Evolutionary conservation across 192 early-diverging fungal genomes (phyloP).

Genomic region (Lobulomyces angularis): DNA sequence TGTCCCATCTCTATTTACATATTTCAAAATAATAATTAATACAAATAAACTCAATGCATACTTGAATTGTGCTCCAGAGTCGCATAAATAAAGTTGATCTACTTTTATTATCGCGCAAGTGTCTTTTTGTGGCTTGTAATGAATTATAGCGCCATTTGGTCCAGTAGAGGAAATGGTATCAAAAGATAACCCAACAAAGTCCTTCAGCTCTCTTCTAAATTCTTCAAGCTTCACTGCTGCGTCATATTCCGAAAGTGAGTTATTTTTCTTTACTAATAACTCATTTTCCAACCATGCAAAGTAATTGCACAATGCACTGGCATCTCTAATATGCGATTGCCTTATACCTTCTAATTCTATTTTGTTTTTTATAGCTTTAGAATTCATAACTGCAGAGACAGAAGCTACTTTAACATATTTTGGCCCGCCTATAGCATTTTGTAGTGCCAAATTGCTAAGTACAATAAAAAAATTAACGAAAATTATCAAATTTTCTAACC

Average conservation of each 20-base stretch:
- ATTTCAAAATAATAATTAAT: background rate
- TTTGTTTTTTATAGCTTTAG: constrained; percentile 90
- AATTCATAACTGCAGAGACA: constrained; percentile 57
- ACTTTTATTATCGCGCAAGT: constrained; percentile 61
- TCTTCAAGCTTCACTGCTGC: constrained; percentile 73
- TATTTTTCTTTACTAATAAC: constrained; percentile 50
- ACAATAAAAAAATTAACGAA: background rate
- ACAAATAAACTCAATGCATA: background rate
- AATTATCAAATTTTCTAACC: too few relatives aligned
- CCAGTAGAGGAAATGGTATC: constrained; percentile 93
- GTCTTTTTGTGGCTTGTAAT: constrained; percentile 83
- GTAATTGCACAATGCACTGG: constrained; percentile 61
- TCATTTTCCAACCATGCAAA: constrained; percentile 94
- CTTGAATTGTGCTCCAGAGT: constrained; percentile 91
- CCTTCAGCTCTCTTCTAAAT: constrained; percentile 49
- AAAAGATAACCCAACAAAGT: constrained; percentile 90
- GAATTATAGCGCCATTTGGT: constrained; percentile 94
- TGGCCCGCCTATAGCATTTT: constrained; percentile 52
- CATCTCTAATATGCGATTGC: constrained; percentile 80
- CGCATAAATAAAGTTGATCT: constrained; percentile 78
- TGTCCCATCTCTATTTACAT: constrained; percentile 60
- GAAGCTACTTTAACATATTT: constrained; percentile 20
- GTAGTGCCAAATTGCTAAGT: constrained; percentile 56
- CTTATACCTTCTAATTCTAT: constrained; percentile 86
- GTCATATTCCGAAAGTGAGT: constrained; percentile 64